Evolutionary conservation across 345 rosid species (phyloP).

Genomic region (Xanthoceras sorbifolium): DNA sequence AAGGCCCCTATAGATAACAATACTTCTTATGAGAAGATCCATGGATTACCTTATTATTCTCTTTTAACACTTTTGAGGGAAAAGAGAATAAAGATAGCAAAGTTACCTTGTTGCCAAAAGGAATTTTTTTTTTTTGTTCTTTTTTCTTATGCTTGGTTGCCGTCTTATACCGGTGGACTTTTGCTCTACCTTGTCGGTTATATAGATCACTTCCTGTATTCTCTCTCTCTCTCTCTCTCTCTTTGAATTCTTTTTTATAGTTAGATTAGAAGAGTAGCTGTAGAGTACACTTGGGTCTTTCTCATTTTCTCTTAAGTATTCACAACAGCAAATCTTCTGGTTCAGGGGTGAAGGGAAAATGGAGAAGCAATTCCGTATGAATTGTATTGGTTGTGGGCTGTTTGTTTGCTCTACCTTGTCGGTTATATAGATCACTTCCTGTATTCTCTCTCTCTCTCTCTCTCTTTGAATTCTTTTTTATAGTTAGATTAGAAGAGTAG

Average conservation of each 20-base stretch:
- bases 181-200: background rate
- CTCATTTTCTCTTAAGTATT: background rate
- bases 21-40: no score
- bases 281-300: background rate
- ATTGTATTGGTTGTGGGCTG: conserved; percentile 83
- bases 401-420: conserved; percentile 73
- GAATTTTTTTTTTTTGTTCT: background rate
- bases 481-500: background rate
- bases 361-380: conserved; percentile 99
- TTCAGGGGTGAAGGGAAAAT: conserved; percentile 86
- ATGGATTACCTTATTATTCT: no score
- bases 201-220: background rate
- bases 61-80: no score
- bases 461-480: background rate
- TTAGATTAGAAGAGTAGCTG: background rate
- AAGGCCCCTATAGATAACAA: no score
- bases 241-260: background rate
- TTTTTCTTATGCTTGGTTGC: background rate
- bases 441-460: background rate
- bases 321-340: conserved; percentile 10
- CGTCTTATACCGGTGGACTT: background rate
- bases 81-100: no score
- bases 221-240: background rate
- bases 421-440: background rate
- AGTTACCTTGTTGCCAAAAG: no score